Percentiles rank a stretch among this genome's conserved stretches.
Conservation (phyloP, 169 alveolate species). For the Plasmodium ovale region DNA sequence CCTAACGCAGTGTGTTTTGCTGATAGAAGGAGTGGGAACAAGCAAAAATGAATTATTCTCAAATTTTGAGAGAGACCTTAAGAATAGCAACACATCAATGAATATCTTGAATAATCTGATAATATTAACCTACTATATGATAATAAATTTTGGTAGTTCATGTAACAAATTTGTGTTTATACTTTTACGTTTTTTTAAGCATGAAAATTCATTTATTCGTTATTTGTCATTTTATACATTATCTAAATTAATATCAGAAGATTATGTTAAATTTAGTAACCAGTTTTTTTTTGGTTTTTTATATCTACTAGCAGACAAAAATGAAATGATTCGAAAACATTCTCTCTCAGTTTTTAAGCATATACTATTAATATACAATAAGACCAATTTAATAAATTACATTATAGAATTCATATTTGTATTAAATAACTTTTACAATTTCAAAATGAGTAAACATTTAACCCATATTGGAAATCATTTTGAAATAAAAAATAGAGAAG, state of each 20-base stretch:
- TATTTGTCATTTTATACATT: constrained; percentile 64
- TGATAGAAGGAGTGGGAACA: constrained; percentile 21
- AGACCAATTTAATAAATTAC: constrained; percentile 42
- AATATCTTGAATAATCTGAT: constrained; percentile 43
- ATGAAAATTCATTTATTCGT: constrained; percentile 53
- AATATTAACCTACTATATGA: constrained; percentile 44
- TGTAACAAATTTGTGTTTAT: constrained; percentile 57
- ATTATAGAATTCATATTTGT: constrained; percentile 63
- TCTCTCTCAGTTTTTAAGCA: constrained; percentile 66
- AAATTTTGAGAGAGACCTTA: constrained; percentile 40
- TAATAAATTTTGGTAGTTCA: constrained; percentile 66
- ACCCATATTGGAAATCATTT: constrained; percentile 21
- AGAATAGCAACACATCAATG: constrained; percentile 36
- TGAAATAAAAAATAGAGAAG: constrained; percentile 42
- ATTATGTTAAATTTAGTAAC: constrained; percentile 48
- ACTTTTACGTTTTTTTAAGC: constrained; percentile 54
- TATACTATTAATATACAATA: constrained; percentile 49
- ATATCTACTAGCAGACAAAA: constrained; percentile 55
- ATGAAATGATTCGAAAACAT: constrained; percentile 53
- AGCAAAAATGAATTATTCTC: constrained; percentile 22
- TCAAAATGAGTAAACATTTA: constrained; percentile 47
- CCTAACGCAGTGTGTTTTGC: constrained; percentile 33
- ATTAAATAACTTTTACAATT: constrained; percentile 34
- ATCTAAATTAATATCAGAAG: constrained; percentile 66
- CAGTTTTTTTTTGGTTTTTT: constrained; percentile 58